Base-by-base conservation (phyloP, 345 rosid genomes). In the Eucalyptus marginata region DNA sequence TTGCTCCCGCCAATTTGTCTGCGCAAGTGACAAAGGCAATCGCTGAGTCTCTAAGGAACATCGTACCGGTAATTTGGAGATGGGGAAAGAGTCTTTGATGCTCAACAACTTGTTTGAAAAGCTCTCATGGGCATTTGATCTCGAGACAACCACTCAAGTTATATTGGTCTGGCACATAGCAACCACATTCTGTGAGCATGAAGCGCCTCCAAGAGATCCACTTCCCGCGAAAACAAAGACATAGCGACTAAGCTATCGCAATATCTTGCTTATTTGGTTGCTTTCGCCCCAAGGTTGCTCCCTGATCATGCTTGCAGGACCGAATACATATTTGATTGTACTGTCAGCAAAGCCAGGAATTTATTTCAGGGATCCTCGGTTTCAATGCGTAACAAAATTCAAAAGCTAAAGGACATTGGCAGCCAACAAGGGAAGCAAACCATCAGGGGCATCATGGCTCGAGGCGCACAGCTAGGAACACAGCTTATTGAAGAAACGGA, bases 71-170 rank as follows among this genome's bases (percentile, higher is more conserved):
- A 0, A 84, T 40, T 47, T 84, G 27, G 5, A 47, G 54, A 84
- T 0, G 8, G 54, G 1, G 17, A 0, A 43, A 27, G 1, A 0
- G 29, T 46, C 86, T 47, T 8, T 84, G 54, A 1, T 33, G 49
- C 1, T 0, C 15, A 43, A 49, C 14, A 0, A 27, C 47, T 27
- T 43, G 46, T 49, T 0, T 3, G 83, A 31, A 0, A 4, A 46
- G 47, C 1, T 84, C n/a, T 20, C 2, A 8, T 47, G 54, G 86
- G 86, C 54, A 36, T 36, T 36, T 36, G 36, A 36, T 36, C 36
- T 36, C 36, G 36, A 36, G 36, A 36, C 36, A 36, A 47, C 36
- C 0, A 12, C 54, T 84, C 86, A 47, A 0, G 86, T 84, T 29
- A 40, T 84, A 5, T 0, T 84, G 52, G 52, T 50, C 18, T 50